A percentile compares a stretch with the other conserved stretches of the same genome.
Conservation (phyloP, 495 filamentous ascomycete genomes). For the Trichoderma erinaceum region DNA sequence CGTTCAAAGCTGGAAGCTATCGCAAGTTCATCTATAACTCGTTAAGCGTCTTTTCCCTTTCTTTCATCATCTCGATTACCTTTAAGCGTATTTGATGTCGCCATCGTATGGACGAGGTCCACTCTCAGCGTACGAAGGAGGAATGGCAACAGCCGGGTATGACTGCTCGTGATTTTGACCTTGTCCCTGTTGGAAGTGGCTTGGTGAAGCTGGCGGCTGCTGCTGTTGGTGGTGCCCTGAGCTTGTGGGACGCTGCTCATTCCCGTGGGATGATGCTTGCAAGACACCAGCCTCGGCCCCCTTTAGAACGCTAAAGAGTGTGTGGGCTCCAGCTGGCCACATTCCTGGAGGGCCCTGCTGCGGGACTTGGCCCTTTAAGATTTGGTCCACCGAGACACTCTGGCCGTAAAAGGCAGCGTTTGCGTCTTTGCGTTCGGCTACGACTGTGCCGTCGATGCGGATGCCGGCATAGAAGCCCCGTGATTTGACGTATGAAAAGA, state of each 20-base stretch:
- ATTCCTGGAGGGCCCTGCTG: constrained; percentile 5
- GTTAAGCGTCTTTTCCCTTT: neutral
- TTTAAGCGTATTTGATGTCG: constrained; percentile 10
- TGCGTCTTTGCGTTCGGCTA: constrained; percentile 71
- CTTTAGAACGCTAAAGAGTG: neutral
- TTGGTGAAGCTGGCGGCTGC: neutral
- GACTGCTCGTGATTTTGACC: neutral
- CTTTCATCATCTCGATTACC: neutral
- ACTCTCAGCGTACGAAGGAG: constrained; percentile 4
- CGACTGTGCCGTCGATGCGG: constrained; percentile 69
- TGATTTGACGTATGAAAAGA: constrained; percentile 82
- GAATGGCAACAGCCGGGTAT: neutral
- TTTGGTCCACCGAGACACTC: constrained; percentile 55
- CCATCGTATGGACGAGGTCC: constrained; percentile 7
- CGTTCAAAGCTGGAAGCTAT: neutral
- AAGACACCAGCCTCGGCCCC: constrained; percentile 1
- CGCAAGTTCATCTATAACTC: neutral
- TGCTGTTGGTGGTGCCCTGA: neutral
- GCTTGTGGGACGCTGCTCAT: neutral
- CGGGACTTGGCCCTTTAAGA: constrained; percentile 48
- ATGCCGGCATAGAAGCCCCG: constrained; percentile 73
- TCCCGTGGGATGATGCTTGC: constrained; percentile 1
- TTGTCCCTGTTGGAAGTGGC: neutral
- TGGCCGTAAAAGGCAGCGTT: constrained; percentile 69
- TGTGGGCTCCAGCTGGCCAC: constrained; percentile 2